Evolutionary conservation across 805 yeast genomes (phyloP).

Genomic region (Kodamaea hsintzibuensis): DNA sequence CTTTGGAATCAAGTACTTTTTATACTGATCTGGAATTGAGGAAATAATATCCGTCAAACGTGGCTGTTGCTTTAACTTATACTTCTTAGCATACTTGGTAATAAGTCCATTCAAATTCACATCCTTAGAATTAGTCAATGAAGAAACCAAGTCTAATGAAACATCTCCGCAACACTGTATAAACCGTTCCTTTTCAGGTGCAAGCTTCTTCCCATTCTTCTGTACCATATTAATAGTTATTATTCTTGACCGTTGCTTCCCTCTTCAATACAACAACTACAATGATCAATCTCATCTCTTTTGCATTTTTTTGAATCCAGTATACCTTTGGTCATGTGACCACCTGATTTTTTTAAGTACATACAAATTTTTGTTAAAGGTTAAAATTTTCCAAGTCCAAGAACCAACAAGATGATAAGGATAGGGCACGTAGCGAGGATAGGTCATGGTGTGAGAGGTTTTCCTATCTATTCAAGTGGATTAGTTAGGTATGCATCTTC

Average conservation of each 20-base stretch:
- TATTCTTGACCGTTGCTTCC: too few relatives aligned
- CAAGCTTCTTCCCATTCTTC: constrained; percentile 44
- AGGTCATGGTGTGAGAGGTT: neutral
- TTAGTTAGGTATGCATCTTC: constrained; percentile 6
- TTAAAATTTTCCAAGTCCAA: neutral
- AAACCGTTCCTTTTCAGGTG: constrained; percentile 92
- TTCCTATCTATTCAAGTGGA: neutral
- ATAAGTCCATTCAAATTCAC: constrained; percentile 90
- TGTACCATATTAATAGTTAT: constrained; percentile 9
- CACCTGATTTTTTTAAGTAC: neutral
- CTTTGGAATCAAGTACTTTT: constrained; percentile 87
- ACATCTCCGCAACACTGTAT: constrained; percentile 91
- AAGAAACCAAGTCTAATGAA: constrained; percentile 78
- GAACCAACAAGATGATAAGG: constrained; percentile 5
- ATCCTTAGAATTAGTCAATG: constrained; percentile 71
- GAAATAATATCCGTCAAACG: constrained; percentile 91
- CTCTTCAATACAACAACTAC: neutral
- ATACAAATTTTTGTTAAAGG: neutral
- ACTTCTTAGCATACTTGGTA: constrained; percentile 81
- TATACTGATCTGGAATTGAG: constrained; percentile 94
- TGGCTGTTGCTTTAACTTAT: constrained; percentile 90
- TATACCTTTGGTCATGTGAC: neutral
- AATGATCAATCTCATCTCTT: constrained; percentile 12
- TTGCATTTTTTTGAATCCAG: constrained; percentile 4
- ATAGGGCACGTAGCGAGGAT: constrained; percentile 7